Evolutionary conservation across 805 yeast genomes (phyloP).

Genomic region (Hemisphaericaspora nanyangensis): DNA sequence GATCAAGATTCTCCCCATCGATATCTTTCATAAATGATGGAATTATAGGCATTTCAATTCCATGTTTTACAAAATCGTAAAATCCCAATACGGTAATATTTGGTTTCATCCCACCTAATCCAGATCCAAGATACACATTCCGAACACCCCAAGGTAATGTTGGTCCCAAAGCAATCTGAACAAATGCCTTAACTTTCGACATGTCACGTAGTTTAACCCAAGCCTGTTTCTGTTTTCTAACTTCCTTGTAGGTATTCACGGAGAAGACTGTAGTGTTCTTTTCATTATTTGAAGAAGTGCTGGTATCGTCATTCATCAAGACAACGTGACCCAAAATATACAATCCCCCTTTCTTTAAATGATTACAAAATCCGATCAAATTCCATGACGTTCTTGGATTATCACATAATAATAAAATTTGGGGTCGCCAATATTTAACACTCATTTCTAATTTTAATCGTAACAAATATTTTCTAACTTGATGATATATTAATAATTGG

Average conservation of each 20-base stretch:
- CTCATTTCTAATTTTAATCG: slow-evolving; percentile 80
- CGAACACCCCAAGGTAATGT: slow-evolving; percentile 92
- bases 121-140: slow-evolving; percentile 87
- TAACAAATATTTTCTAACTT: slow-evolving; percentile 85
- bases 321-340: slow-evolving; percentile 92
- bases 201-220: slow-evolving; percentile 83
- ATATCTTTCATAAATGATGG: slow-evolving; percentile 16
- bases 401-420: slow-evolving; percentile 80
- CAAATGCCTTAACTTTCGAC: slow-evolving; percentile 83
- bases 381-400: slow-evolving; percentile 93
- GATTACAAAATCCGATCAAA: slow-evolving; percentile 87
- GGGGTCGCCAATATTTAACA: slow-evolving; percentile 98
- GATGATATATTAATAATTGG: slow-evolving; percentile 91
- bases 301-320: slow-evolving; percentile 44
- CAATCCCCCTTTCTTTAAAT: slow-evolving; percentile 91
- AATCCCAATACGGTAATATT: slow-evolving; percentile 92
- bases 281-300: slow-evolving; percentile 6
- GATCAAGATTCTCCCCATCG: slow-evolving; percentile 15
- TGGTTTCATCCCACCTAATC: slow-evolving; percentile 98
- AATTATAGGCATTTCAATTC: slow-evolving; percentile 25
- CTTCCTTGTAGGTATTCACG: slow-evolving; percentile 54
- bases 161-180: slow-evolving; percentile 87
- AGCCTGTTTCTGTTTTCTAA: slow-evolving; percentile 68
- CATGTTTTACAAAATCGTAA: slow-evolving; percentile 57
- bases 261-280: slow-evolving; percentile 44